A percentile compares a stretch with the other conserved stretches of the same genome.
phyloP scores from a whole-genome alignment of 2,329 filamentous ascomycete genomes.

The Penicillium fuscoglaucum region DNA sequence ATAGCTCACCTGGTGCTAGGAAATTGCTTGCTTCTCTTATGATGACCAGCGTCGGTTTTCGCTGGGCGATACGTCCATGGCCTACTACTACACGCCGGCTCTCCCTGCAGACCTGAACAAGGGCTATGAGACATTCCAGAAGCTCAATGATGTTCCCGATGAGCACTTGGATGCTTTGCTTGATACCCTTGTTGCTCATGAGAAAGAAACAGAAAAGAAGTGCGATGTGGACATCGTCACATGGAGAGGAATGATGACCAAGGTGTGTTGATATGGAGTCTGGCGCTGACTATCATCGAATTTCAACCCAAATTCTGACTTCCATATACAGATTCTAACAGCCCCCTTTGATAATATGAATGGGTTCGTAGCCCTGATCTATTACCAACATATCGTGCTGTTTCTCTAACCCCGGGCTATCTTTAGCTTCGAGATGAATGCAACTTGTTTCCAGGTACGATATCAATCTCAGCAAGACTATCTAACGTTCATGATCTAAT shows the following conservation, averaged over 20 bases:
- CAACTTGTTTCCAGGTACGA: constrained; percentile 78
- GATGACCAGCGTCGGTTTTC: constrained; percentile 77
- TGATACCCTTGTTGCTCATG: constrained; percentile 70
- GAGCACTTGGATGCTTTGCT: constrained; percentile 86
- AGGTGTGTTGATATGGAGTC: constrained; percentile 55
- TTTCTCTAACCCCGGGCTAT: constrained; percentile 2
- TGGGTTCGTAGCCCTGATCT: constrained; percentile 55
- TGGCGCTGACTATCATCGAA: background rate
- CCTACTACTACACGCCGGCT: constrained; percentile 80
- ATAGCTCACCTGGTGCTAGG: constrained; percentile 52
- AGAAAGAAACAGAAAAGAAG: constrained; percentile 65
- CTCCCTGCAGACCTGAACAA: constrained; percentile 72
- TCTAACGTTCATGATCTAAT: constrained; percentile 20
- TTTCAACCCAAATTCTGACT: background rate
- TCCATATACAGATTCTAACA: constrained; percentile 69
- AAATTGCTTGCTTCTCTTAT: constrained; percentile 92
- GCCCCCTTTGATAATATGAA: constrained; percentile 79
- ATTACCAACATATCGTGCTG: background rate
- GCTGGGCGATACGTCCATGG: constrained; percentile 74
- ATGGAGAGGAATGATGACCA: constrained; percentile 99
- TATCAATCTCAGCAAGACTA: background rate
- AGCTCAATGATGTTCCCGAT: constrained; percentile 78
- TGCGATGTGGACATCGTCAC: constrained; percentile 80
- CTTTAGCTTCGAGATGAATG: constrained; percentile 91
- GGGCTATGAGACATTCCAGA: constrained; percentile 79